Base-by-base conservation (phyloP, 805 yeast species). In the Schwanniomyces vanrijiae region DNA sequence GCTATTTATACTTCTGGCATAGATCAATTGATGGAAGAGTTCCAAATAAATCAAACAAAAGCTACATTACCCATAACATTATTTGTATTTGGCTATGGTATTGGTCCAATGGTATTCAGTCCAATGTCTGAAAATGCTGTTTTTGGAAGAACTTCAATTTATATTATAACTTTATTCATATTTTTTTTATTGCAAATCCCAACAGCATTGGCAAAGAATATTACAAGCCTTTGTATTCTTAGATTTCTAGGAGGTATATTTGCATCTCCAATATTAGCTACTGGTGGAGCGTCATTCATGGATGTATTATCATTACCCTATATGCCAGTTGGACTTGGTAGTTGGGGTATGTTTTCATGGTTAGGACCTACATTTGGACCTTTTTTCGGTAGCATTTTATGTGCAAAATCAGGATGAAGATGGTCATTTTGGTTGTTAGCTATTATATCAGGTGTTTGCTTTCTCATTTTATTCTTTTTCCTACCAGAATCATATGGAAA, bases 341-440 rank as follows among this genome's bases (percentile, higher is more conserved):
- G 64, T 11, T 81, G 83, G 82, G 70, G 80, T 16, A 52, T 72
- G 21, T 81, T 77, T 38, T 76, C 79, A 1, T 73, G 71, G 25
- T 62, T 70, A 37, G 84, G 83, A 4, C 82, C 81, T 2, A 65
- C 73, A n/a, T 21, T 76, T 18, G 84, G 82, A 5, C 84, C 86
- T 0, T 52, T 81, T 5, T 52, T 81, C 25, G 83, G 84, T 40
- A 76, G 80, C 11, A 71, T 75, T 5, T 61, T 81, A 56, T 71
- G 61, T 18, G 55, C 39, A 18, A 68, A 78, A 53, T 62, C 56
- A 8, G 40, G 45, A 42, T 77, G 81, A 80, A 69, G 81, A 56
- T 78, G 76, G 73, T 61, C 71, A 13, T 76, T 78, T 56, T 78
- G 83, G 83, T 65, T 75, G 44, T 44, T 75, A 55, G 46, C 67